Base-by-base conservation (phyloP, 2,329 filamentous ascomycete species). In the Ilyonectria sp. region DNA sequence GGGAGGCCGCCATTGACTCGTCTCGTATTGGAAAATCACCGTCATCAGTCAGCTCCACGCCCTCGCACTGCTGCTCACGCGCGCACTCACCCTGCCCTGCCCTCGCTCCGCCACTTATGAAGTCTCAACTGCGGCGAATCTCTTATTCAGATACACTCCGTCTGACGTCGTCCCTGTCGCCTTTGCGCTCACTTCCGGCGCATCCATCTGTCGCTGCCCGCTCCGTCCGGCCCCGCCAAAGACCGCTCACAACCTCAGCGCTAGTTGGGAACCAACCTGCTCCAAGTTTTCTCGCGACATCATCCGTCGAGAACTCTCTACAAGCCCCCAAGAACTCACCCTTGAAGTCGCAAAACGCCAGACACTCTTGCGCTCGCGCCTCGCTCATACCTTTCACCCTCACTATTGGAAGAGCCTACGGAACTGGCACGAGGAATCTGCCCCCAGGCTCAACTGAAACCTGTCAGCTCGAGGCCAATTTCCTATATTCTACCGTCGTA, bases 21-120 rank as follows among this genome's bases (percentile, higher is more conserved):
- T 69, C 65, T 71, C 71, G 73, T 73, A 70, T 67, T 52, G 60
- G 65, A 55, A 69, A 74, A 74, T 65, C 60, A 61, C 70, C 65
- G 67, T 65, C 71, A 71, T 71, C 58, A 26, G 69, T 71, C 54
- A 43, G 46, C 57, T 69, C 67, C 29, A 43, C 63, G 50, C 29
- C 55, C 61, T 63, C 67, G 68, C 67, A 61, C 53, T 62, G 70
- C 50, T 67, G 61, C 44, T 71, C 59, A 67, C 73, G 65, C 71
- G 63, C 69, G 50, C 59, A 66, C 67, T 65, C 49, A 23, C 63
- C 54, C 65, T 63, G 56, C 40, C 49, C 59, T 67, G 59, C 43
- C 43, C 62, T 58, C 19, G 60, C 62, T 56, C 47, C 53, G 47
- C 47, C 52, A 73, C 67, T 56, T 73, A 76, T 76, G 74, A 75